Base-by-base conservation (phyloP, 352 stramenopile genomes). In the Globisporangium paddicum region DNA sequence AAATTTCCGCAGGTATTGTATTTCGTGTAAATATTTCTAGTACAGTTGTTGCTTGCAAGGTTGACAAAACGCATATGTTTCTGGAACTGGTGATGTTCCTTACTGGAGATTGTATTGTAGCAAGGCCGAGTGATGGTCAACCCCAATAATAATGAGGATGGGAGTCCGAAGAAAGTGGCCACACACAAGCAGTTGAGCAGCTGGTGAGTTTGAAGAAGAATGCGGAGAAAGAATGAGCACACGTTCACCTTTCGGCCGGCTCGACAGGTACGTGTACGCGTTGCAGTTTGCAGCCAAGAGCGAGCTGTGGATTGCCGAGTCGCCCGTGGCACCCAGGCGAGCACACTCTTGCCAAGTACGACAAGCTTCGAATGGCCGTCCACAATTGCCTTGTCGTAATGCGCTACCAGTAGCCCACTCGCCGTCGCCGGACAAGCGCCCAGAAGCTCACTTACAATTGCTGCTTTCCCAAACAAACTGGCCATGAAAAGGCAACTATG, bases 401-500 rank as follows among this genome's bases (percentile, higher is more conserved):
- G n/a, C n/a, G n/a, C n/a, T n/a, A 32, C 28, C 6, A 7, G 3
- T 2, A 19, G 4, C 16, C 14, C 37, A 42, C 9, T 5, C 16
- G 35, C 37, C 3, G 37, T 7, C 37, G 37, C 16, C 37, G 37
- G 37, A 42, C 37, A 42, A 35, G 25, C n/a, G 25, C 25, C 35
- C 45, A n/a, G 10, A 7, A n/a, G n/a, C n/a, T n/a, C n/a, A n/a
- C n/a, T n/a, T n/a, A n/a, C n/a, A n/a, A n/a, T n/a, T 35, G 21
- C 23, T 51, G 10, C 19, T 21, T 28, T 21, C 28, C 4, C 14
- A 10, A 16, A 10, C 16, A 50, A 37, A 37, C 19, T 51, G 25
- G 45, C 45, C 45, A 51, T 41, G 21, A 51, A 51, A 50, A 51
- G 45, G 25, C 45, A 51, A 51, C 45, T 51, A n/a, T n/a, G n/a